A percentile compares a stretch with the other conserved stretches of the same genome.
Evolutionary conservation across 1,284 basidiomycete genomes (phyloP).

Genomic region (Phaffia rhodozyma): DNA sequence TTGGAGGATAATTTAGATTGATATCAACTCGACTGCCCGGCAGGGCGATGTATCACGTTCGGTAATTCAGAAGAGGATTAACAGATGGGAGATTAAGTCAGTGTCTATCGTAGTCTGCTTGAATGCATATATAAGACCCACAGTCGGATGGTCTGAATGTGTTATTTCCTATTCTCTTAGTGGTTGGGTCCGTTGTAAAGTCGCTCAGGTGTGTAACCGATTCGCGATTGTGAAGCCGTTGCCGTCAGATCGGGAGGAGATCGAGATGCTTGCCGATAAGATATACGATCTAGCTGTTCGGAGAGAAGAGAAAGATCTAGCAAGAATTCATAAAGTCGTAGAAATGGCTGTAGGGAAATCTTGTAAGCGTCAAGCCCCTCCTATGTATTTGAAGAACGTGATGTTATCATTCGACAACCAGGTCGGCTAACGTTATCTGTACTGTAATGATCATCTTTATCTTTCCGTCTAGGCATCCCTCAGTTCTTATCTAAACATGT

Average conservation of each 20-base stretch:
- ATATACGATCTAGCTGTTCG: conserved; percentile 38
- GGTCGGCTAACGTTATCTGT: too few species aligned
- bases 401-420: not conserved
- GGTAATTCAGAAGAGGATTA: conserved; percentile 35
- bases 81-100: conserved; percentile 32
- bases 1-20: conserved; percentile 29
- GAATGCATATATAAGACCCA: too few species aligned
- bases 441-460: not conserved
- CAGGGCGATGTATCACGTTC: conserved; percentile 31
- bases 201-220: conserved; percentile 39
- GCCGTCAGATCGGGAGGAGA: conserved; percentile 33
- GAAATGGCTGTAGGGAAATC: conserved; percentile 35
- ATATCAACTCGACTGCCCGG: conserved; percentile 33
- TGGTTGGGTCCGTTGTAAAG: conserved; percentile 34
- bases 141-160: too few species aligned
- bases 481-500: conserved; percentile 4
- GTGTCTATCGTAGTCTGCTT: not conserved
- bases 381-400: too few species aligned
- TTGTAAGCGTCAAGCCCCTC: not conserved
- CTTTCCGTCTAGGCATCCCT: conserved; percentile 3
- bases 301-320: conserved; percentile 39
- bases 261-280: conserved; percentile 34
- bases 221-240: conserved; percentile 35
- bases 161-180: conserved; percentile 19
- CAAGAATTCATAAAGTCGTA: conserved; percentile 39